Conservation (phyloP, 306 rosid species). For the Fagus crenata region DNA sequence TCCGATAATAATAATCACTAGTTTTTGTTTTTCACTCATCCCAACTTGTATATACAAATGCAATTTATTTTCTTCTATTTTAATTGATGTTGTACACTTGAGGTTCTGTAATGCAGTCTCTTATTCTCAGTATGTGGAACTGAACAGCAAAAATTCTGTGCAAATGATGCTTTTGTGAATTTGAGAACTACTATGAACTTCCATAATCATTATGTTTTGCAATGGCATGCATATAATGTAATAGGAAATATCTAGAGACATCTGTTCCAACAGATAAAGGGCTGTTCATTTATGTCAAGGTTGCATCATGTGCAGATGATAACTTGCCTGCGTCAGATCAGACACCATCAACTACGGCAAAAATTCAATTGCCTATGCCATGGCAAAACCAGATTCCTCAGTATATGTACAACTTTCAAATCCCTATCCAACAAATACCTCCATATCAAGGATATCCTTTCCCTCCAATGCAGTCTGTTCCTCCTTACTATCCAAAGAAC, state of each 20-base stretch:
- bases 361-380: constrained; percentile 52
- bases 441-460: constrained; percentile 56
- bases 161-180: neutral
- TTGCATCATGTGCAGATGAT: constrained; percentile 35
- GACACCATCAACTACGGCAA: constrained; percentile 29
- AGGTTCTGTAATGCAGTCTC: neutral
- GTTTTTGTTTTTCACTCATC: too few relatives aligned
- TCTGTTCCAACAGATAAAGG: neutral
- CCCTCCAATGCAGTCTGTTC: constrained; percentile 46
- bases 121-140: neutral
- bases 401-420: constrained; percentile 50
- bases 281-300: neutral
- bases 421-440: constrained; percentile 44
- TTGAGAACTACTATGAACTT: neutral
- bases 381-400: constrained; percentile 50
- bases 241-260: neutral
- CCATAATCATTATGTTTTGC: neutral
- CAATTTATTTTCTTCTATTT: too few relatives aligned
- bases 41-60: too few relatives aligned
- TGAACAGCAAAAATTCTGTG: neutral
- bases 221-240: neutral
- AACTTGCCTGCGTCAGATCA: constrained; percentile 41
- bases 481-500: constrained; percentile 47
- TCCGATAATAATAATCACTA: too few relatives aligned
- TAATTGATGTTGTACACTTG: too few relatives aligned